Evolutionary conservation across 345 rosid genomes (phyloP).

Genomic region (Salix suchowensis): DNA sequence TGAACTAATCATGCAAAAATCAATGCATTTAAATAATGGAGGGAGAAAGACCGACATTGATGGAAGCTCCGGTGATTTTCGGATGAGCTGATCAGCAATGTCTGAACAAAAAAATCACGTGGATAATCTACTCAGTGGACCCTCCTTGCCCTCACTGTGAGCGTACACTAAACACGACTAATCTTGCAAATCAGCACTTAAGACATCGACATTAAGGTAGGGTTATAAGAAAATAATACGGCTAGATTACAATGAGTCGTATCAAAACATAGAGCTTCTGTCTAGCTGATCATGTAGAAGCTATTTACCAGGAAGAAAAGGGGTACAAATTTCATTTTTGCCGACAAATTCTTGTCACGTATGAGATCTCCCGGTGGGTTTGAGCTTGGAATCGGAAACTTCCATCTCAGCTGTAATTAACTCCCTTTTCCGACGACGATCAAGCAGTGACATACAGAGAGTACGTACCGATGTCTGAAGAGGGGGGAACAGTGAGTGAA

Average conservation of each 20-base stretch:
- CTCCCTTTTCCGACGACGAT: too few species aligned
- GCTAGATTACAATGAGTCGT: background rate
- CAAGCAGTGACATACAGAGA: too few species aligned
- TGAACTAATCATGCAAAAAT: background rate
- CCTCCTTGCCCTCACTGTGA: conserved; percentile 17
- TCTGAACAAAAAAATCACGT: conserved; percentile 26
- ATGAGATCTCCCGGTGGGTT: background rate
- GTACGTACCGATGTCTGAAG: too few species aligned
- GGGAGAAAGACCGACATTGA: conserved; percentile 26
- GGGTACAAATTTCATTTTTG: too few species aligned
- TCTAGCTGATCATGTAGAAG: too few species aligned
- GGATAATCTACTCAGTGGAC: conserved; percentile 19
- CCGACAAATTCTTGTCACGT: too few species aligned
- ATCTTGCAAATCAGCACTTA: conserved; percentile 14
- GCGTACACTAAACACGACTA: conserved; percentile 12
- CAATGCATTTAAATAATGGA: conserved; percentile 21
- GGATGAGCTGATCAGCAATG: conserved; percentile 12
- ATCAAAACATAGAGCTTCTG: too few species aligned
- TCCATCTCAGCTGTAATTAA: background rate
- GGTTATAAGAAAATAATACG: background rate
- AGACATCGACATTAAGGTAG: background rate
- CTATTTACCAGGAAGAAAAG: too few species aligned
- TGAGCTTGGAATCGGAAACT: background rate
- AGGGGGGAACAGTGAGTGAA: too few species aligned
- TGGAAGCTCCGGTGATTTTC: conserved; percentile 14